These are phyloP conservation scores for Rubus idaeus DNA, from an alignment of 306 rosid genomes.

Conservation along the genomic window DNA sequence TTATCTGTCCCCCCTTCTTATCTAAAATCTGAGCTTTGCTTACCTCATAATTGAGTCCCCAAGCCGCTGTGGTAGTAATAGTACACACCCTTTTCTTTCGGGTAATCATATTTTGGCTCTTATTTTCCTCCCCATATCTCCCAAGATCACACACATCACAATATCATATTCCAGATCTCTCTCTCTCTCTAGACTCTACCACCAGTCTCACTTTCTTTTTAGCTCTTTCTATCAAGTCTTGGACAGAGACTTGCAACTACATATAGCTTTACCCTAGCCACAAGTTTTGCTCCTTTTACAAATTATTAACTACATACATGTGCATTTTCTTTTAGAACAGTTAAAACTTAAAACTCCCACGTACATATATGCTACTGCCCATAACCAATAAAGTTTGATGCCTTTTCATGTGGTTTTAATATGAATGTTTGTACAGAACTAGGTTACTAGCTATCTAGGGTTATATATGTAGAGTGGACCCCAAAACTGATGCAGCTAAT, in stretches of 20 bases:
- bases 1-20: constrained; percentile 37
- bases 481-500: background rate
- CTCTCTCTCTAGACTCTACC: constrained; percentile 27
- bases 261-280: constrained; percentile 50
- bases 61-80: constrained; percentile 47
- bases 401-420: background rate
- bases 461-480: background rate
- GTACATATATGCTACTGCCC: background rate
- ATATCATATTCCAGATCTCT: constrained; percentile 46
- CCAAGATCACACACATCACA: constrained; percentile 69
- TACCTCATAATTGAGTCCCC: constrained; percentile 64
- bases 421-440: background rate
- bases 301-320: background rate
- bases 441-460: background rate
- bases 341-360: background rate
- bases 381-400: background rate
- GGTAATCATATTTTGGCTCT: constrained; percentile 76
- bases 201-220: constrained; percentile 21
- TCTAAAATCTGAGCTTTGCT: constrained; percentile 51
- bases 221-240: constrained; percentile 13
- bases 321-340: background rate
- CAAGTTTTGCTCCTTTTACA: constrained; percentile 23
- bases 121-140: constrained; percentile 81
- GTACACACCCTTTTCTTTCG: constrained; percentile 77
- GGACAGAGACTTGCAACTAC: constrained; percentile 54